Percentiles rank a stretch among this genome's conserved stretches.
phyloP scores from a whole-genome alignment of 2,329 filamentous ascomycete genomes.

The Diaporthe destruens region DNA sequence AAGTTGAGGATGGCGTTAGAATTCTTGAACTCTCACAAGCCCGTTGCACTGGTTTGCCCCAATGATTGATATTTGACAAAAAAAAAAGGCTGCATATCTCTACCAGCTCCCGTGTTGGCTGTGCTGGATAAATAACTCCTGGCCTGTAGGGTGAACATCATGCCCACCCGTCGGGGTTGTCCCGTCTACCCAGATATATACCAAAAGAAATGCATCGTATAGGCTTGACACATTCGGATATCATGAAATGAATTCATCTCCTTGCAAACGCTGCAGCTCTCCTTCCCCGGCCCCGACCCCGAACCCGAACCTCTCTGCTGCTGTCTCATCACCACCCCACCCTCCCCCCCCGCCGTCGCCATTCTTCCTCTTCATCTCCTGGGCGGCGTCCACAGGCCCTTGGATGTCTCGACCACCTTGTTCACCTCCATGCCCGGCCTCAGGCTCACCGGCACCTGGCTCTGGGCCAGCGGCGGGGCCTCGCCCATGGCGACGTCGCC shows the following conservation, averaged over 20 bases:
- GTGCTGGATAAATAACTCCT: conserved; percentile 3
- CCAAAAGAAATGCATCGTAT: conserved; percentile 27
- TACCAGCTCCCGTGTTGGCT: neutral
- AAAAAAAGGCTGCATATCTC: neutral
- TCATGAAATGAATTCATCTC: conserved; percentile 39
- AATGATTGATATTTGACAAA: conserved; percentile 12
- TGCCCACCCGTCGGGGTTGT: conserved; percentile 14
- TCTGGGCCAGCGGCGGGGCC: conserved; percentile 48
- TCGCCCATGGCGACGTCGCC: conserved; percentile 64
- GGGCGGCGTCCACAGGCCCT: conserved; percentile 68
- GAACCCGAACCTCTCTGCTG: neutral
- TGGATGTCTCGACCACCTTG: conserved; percentile 72
- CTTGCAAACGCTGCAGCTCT: conserved; percentile 18
- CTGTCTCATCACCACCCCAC: neutral
- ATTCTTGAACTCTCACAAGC: neutral
- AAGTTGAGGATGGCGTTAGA: too few relatives aligned
- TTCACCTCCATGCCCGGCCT: conserved; percentile 68
- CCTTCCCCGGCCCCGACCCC: neutral
- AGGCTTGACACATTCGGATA: conserved; percentile 39
- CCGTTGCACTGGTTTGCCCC: neutral
- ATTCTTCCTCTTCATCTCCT: conserved; percentile 31
- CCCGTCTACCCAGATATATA: conserved; percentile 31
- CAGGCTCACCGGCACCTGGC: conserved; percentile 62
- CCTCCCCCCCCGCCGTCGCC: neutral
- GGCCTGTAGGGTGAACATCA: conserved; percentile 13